Evolutionary conservation across 306 rosid genomes (phyloP).

Genomic region (Vigna mungo): DNA sequence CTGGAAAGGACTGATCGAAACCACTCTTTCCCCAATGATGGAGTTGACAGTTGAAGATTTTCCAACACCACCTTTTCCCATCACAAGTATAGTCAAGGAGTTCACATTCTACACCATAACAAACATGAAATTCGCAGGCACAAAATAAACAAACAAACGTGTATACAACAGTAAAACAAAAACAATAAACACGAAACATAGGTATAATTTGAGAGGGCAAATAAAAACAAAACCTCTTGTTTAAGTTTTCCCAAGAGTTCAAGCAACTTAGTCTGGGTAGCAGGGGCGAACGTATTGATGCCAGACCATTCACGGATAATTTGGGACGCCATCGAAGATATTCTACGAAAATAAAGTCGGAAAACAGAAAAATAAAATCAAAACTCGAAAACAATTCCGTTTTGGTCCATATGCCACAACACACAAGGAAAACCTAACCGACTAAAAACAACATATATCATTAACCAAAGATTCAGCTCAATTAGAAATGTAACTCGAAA

Average conservation of each 20-base stretch:
- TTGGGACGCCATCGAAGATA: conserved; percentile 69
- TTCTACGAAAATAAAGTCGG: conserved; percentile 5
- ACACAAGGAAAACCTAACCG: conserved; percentile 24
- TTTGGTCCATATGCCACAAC: conserved; percentile 7
- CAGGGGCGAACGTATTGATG: conserved; percentile 80
- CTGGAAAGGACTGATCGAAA: conserved; percentile 93
- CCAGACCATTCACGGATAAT: conserved; percentile 88
- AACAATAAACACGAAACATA: neutral
- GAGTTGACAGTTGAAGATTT: conserved; percentile 96
- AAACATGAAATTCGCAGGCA: conserved; percentile 25
- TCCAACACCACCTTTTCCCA: conserved; percentile 99
- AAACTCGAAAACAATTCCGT: neutral
- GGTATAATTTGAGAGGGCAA: conserved; percentile 6
- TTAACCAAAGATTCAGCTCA: neutral
- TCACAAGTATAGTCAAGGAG: conserved; percentile 91
- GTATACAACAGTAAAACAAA: neutral
- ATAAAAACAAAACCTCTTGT: conserved; percentile 64
- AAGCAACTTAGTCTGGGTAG: conserved; percentile 86
- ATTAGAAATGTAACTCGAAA: neutral
- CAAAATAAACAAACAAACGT: conserved; percentile 9
- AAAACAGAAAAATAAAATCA: neutral
- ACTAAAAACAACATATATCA: neutral
- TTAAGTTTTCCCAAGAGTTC: conserved; percentile 84
- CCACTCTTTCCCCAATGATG: conserved; percentile 86
- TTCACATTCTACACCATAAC: conserved; percentile 69